phyloP scores from a whole-genome alignment of 2,329 filamentous ascomycete genomes.

The Monilinia fructicola region DNA sequence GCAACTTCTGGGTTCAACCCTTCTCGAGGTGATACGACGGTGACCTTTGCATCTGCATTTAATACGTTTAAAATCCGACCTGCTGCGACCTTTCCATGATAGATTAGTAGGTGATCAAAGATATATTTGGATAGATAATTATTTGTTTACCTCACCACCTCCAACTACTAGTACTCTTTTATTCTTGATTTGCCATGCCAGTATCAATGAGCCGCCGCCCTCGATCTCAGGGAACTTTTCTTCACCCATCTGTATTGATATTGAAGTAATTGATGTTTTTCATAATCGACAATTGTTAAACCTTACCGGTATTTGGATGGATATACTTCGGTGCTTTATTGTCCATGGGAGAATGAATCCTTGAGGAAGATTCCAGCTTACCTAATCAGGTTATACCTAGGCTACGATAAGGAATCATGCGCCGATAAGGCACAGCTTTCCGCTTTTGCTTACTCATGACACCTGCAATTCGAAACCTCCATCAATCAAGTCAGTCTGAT shows the following conservation, averaged over 20 bases:
- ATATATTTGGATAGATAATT: not conserved
- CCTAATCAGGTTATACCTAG: too few species aligned
- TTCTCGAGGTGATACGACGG: conserved; percentile 74
- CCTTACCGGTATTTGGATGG: not conserved
- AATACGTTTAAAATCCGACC: conserved; percentile 91
- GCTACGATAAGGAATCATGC: not conserved
- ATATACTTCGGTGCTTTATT: too few species aligned
- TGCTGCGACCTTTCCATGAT: conserved; percentile 74
- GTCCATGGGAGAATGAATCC: too few species aligned
- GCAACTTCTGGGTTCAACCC: conserved; percentile 88
- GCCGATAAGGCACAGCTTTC: conserved; percentile 14
- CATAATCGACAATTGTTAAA: conserved; percentile 13
- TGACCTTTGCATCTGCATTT: conserved; percentile 90
- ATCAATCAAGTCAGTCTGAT: not conserved
- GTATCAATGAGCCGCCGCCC: conserved; percentile 86
- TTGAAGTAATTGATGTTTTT: conserved; percentile 19
- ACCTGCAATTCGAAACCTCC: conserved; percentile 15
- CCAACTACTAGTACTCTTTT: conserved; percentile 91
- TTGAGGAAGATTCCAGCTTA: too few species aligned
- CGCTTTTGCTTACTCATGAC: conserved; percentile 20
- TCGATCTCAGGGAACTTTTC: conserved; percentile 73
- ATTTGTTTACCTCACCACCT: conserved; percentile 74
- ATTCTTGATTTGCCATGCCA: conserved; percentile 92
- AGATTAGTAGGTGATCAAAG: conserved; percentile 29
- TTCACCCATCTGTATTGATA: conserved; percentile 29